Percentiles rank a stretch among this genome's conserved stretches.
These are phyloP conservation scores for Teunomyces barrocoloradensis DNA, from an alignment of 805 yeast species.

Conservation along the genomic window DNA sequence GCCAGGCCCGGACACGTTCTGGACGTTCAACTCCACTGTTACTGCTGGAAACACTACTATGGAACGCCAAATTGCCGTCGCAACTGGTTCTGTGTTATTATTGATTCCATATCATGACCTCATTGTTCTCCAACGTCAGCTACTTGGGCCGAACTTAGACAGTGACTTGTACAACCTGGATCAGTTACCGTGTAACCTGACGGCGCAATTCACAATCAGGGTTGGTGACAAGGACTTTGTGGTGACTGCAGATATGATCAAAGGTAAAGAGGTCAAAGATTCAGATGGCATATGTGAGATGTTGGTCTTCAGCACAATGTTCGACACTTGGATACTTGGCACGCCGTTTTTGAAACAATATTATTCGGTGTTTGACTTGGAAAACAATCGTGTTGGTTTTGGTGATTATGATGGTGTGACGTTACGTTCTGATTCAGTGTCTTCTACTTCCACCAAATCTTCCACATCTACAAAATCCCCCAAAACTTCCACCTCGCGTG, in stretches of 20 bases:
- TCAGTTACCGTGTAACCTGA: conserved; percentile 53
- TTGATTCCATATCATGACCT: too few species aligned
- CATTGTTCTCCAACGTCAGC: conserved; percentile 45
- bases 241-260: too few species aligned
- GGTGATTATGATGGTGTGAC: conserved; percentile 18
- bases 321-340: conserved; percentile 68
- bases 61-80: conserved; percentile 47
- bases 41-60: conserved; percentile 16
- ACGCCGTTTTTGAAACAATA: conserved; percentile 54
- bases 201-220: conserved; percentile 33
- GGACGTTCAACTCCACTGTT: conserved; percentile 38
- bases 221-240: conserved; percentile 49
- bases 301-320: too few species aligned
- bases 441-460: background rate
- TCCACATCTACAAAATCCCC: background rate
- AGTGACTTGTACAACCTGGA: conserved; percentile 54
- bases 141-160: conserved; percentile 47
- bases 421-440: too few species aligned
- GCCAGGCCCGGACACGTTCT: too few species aligned
- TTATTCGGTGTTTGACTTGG: conserved; percentile 58
- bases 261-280: too few species aligned
- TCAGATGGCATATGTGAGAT: too few species aligned
- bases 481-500: background rate
- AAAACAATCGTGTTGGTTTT: conserved; percentile 48
- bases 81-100: too few species aligned